phyloP scores from a whole-genome alignment of 148 eudicot species.

The Selenicereus undatus region DNA sequence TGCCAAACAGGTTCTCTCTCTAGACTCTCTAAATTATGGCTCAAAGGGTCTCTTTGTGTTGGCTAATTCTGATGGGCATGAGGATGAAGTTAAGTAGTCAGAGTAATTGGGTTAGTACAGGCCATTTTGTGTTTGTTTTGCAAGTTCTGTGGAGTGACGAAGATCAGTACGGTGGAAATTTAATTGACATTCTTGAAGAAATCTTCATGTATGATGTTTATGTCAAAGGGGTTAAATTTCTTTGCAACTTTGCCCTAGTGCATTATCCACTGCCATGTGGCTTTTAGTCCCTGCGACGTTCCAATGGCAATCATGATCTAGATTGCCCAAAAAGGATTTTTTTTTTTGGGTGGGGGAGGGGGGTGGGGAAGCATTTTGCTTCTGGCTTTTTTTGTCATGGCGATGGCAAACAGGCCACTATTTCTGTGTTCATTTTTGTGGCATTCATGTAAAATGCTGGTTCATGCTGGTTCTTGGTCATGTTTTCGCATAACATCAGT shows the following conservation, averaged over 20 bases:
- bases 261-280: no score
- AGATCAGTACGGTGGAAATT: not conserved
- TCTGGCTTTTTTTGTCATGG: no score
- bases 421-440: no score
- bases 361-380: no score
- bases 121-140: not conserved
- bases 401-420: no score
- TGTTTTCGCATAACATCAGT: no score
- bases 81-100: not conserved
- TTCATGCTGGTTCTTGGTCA: not conserved
- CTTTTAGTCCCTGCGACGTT: no score
- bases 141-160: not conserved
- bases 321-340: no score
- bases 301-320: no score
- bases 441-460: not conserved
- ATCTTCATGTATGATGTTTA: not conserved
- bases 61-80: not conserved
- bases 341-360: no score
- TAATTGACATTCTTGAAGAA: not conserved
- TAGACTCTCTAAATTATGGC: not conserved
- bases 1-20: constrained; percentile 37
- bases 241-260: not conserved
- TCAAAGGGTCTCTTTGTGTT: no score
- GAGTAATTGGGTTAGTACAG: not conserved
- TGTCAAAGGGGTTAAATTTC: not conserved